phyloP scores from a whole-genome alignment of 2,329 filamentous ascomycete genomes.

The Epicoccum sorghinum region DNA sequence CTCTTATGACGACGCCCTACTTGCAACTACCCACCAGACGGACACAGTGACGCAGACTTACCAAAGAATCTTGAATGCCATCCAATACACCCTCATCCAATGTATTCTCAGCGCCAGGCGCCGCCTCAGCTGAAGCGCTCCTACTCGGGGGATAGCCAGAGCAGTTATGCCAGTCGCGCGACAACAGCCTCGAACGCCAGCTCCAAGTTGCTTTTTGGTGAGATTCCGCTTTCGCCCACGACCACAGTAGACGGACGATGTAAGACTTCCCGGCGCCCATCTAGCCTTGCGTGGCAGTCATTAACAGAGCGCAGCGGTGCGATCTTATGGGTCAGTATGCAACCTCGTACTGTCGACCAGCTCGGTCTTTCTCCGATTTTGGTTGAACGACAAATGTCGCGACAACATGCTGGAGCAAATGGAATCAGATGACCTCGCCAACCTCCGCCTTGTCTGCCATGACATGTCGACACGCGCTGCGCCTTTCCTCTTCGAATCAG shows the following conservation, averaged over 20 bases:
- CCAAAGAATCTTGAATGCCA: slow-evolving; percentile 25
- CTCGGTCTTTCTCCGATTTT: slow-evolving; percentile 57
- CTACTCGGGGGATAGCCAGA: slow-evolving; percentile 45
- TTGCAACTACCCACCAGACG: slow-evolving; percentile 18
- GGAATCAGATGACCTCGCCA: slow-evolving; percentile 50
- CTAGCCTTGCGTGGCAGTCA: slow-evolving; percentile 13
- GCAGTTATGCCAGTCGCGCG: slow-evolving; percentile 42
- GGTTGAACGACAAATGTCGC: slow-evolving; percentile 56
- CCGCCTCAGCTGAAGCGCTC: slow-evolving; percentile 49
- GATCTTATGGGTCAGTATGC: slow-evolving; percentile 55
- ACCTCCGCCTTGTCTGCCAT: slow-evolving; percentile 69
- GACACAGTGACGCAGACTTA: slow-evolving; percentile 16
- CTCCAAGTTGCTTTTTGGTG: slow-evolving; percentile 56
- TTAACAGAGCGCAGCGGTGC: slow-evolving; percentile 47
- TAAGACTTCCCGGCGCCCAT: slow-evolving; percentile 28
- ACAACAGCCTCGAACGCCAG: slow-evolving; percentile 46
- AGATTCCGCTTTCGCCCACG: slow-evolving; percentile 54
- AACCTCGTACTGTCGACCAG: slow-evolving; percentile 57
- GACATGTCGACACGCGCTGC: slow-evolving; percentile 74
- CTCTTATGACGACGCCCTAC: slow-evolving; percentile 17
- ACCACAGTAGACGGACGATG: slow-evolving; percentile 45
- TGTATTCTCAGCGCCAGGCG: slow-evolving; percentile 42
- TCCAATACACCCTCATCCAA: slow-evolving; percentile 23
- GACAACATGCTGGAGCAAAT: slow-evolving; percentile 52
- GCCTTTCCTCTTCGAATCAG: slow-evolving; percentile 70